Evolutionary conservation across 495 filamentous ascomycete genomes (phyloP).

Genomic region (Thozetella sp.): DNA sequence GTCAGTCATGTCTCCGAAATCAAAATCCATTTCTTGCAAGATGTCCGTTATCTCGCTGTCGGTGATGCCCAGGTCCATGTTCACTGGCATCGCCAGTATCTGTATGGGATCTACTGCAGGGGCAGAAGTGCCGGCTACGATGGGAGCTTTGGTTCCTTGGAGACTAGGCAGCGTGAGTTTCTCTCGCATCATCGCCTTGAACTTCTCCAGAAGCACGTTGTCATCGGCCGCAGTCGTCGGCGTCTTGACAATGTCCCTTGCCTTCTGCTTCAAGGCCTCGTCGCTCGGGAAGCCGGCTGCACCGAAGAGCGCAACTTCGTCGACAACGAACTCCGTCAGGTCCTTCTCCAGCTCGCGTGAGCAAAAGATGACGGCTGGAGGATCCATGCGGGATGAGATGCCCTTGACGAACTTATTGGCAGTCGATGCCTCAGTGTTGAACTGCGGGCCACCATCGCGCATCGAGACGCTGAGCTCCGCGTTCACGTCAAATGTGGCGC

Average conservation of each 20-base stretch:
- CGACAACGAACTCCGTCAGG: slow-evolving; percentile 38
- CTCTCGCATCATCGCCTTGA: slow-evolving; percentile 38
- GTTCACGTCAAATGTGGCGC: slow-evolving; percentile 16
- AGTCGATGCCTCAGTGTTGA: slow-evolving; percentile 33
- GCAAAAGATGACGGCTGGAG: slow-evolving; percentile 49
- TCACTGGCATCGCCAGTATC: slow-evolving; percentile 11
- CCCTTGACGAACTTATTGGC: slow-evolving; percentile 37
- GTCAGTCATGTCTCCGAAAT: slow-evolving; percentile 11
- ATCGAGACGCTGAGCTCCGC: slow-evolving; percentile 21
- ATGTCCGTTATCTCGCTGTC: slow-evolving; percentile 39
- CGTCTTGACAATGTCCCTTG: slow-evolving; percentile 41
- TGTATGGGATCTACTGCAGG: slow-evolving; percentile 6
- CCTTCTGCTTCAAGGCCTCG: slow-evolving; percentile 34
- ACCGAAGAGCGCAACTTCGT: slow-evolving; percentile 17
- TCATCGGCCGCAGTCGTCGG: slow-evolving; percentile 49
- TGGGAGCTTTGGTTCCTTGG: neutral
- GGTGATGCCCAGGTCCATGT: slow-evolving; percentile 29
- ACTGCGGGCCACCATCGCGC: slow-evolving; percentile 29
- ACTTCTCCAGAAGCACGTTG: slow-evolving; percentile 43
- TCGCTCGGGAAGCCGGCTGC: slow-evolving; percentile 35
- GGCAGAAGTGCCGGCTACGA: neutral
- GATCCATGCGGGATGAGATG: slow-evolving; percentile 32
- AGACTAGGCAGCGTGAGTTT: slow-evolving; percentile 8
- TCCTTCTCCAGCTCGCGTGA: slow-evolving; percentile 52
- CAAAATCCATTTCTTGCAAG: slow-evolving; percentile 36